Evolutionary conservation across 140 eudicot species (phyloP).

Genomic region (Oenanthe javanica): DNA sequence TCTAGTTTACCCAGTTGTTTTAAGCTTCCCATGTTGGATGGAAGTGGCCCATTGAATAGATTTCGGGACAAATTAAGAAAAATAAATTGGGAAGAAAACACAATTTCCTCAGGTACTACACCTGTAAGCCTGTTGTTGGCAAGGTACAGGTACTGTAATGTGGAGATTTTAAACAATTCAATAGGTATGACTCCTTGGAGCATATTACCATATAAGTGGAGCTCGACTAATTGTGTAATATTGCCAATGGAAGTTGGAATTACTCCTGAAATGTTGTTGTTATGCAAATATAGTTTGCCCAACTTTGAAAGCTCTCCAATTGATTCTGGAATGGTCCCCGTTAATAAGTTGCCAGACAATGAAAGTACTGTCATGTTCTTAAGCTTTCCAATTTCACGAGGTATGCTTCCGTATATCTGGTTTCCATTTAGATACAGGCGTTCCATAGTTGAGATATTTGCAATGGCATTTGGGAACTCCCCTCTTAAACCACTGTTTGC

Average conservation of each 20-base stretch:
- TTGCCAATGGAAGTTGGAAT: background rate
- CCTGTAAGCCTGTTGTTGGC: background rate
- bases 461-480: background rate
- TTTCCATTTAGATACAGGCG: background rate
- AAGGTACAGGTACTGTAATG: background rate
- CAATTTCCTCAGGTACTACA: background rate
- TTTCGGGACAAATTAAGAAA: background rate
- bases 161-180: background rate
- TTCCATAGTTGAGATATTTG: background rate
- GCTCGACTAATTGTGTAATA: background rate
- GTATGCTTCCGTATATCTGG: background rate
- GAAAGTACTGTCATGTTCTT: background rate
- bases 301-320: background rate
- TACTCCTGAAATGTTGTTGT: background rate
- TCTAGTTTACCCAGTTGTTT: background rate
- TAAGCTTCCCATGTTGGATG: background rate
- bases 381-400: background rate
- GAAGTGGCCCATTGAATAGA: background rate
- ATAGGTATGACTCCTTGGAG: background rate
- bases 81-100: background rate
- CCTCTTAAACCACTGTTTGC: background rate
- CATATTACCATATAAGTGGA: background rate
- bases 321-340: background rate
- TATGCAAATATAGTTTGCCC: background rate
- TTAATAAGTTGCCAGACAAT: background rate